Conservation (phyloP, 257 asterid species). For the Ilex asprella region DNA sequence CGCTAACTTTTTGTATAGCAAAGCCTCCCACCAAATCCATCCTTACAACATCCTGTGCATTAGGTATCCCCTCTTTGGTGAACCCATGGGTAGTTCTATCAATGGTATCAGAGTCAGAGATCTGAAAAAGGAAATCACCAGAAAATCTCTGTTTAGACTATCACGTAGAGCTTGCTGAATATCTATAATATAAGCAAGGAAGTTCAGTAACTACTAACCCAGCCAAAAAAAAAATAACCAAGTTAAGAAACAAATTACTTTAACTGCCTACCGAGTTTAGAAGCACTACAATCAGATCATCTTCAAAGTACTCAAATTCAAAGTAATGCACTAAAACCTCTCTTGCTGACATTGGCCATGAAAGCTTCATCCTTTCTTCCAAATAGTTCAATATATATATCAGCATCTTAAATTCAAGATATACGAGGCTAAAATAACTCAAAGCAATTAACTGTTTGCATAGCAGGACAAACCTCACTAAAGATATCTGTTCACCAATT, state of each 20-base stretch:
- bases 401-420: slow-evolving; percentile 17
- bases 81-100: slow-evolving; percentile 58
- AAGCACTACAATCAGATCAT: slow-evolving; percentile 68
- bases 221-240: too few species aligned
- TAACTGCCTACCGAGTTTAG: slow-evolving; percentile 51
- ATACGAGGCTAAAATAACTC: not conserved
- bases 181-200: too few species aligned
- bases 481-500: slow-evolving; percentile 70
- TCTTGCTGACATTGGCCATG: slow-evolving; percentile 90
- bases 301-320: slow-evolving; percentile 66
- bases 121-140: slow-evolving; percentile 33
- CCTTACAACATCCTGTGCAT: slow-evolving; percentile 64
- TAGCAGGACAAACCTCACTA: slow-evolving; percentile 58
- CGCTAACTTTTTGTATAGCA: slow-evolving; percentile 65
- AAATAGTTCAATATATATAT: slow-evolving; percentile 33
- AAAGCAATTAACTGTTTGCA: slow-evolving; percentile 4
- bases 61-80: slow-evolving; percentile 53
- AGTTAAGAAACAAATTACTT: too few species aligned
- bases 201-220: too few species aligned
- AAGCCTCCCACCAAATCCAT: slow-evolving; percentile 82
- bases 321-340: slow-evolving; percentile 65
- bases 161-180: too few species aligned
- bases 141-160: not conserved
- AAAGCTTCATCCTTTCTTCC: slow-evolving; percentile 92
- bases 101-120: slow-evolving; percentile 55